Conservation (phyloP, 2,329 filamentous ascomycete genomes). For the Phaeosphaeriaceae sp. region DNA sequence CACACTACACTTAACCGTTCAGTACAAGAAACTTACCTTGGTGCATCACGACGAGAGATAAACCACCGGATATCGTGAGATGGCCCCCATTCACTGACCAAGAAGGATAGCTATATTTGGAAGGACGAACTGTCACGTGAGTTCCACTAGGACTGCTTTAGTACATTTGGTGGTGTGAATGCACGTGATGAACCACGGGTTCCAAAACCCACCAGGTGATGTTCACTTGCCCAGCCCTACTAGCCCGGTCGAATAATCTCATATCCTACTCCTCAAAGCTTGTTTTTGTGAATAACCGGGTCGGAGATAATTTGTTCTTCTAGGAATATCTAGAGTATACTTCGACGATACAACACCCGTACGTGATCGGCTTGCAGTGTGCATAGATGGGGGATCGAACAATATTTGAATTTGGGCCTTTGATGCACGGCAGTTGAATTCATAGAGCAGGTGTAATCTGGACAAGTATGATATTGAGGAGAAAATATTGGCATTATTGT, state of each 20-base stretch:
- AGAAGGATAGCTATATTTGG: conserved; percentile 1
- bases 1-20: background rate
- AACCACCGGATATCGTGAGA: conserved; percentile 1
- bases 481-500: too few relatives aligned
- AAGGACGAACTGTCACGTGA: background rate
- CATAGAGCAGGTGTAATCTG: too few relatives aligned
- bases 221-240: background rate
- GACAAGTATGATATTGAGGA: too few relatives aligned
- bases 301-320: background rate
- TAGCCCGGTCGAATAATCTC: background rate
- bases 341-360: too few relatives aligned
- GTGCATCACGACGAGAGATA: background rate
- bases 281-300: conserved; percentile 1
- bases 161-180: background rate
- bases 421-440: too few relatives aligned
- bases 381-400: too few relatives aligned
- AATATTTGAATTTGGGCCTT: too few relatives aligned
- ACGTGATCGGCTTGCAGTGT: too few relatives aligned
- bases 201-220: background rate
- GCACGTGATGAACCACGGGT: background rate
- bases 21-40: background rate
- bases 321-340: background rate
- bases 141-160: background rate
- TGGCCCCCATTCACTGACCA: background rate
- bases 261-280: background rate